Evolutionary conservation across 2,329 filamentous ascomycete species (phyloP).

Genomic region (Colletotrichum australisinense): DNA sequence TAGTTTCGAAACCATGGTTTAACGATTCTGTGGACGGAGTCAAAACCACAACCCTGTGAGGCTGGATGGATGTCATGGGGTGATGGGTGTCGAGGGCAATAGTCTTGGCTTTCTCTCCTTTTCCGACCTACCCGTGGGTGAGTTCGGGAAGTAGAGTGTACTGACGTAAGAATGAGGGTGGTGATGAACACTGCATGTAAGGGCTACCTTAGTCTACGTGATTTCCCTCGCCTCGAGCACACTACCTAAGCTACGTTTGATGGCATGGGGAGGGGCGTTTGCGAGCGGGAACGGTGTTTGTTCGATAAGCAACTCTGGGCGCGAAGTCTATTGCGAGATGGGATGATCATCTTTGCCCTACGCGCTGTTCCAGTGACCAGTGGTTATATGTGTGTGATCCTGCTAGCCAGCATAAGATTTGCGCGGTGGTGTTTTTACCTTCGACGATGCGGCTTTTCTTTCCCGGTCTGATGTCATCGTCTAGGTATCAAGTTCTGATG

Average conservation of each 20-base stretch:
- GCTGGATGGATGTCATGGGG: neutral
- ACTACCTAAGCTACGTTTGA: neutral
- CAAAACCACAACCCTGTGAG: neutral
- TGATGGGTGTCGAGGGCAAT: neutral
- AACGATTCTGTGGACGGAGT: neutral
- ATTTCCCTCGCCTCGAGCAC: neutral
- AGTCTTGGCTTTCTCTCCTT: neutral
- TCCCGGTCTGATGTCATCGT: constrained; percentile 6
- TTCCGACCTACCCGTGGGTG: neutral
- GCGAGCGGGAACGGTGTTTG: neutral
- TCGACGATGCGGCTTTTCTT: neutral
- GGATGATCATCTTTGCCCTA: constrained; percentile 8
- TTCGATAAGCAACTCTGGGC: constrained; percentile 12
- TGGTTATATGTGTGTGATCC: neutral
- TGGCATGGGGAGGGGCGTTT: neutral
- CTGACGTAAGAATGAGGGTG: neutral
- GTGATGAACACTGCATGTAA: neutral
- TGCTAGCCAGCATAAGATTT: neutral
- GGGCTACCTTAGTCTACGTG: neutral
- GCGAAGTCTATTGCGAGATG: constrained; percentile 16
- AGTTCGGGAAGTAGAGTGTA: neutral
- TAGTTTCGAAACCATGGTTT: no score
- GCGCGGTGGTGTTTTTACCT: neutral
- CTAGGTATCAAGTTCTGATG: neutral
- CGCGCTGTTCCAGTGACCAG: neutral